Evolutionary conservation across 2,329 filamentous ascomycete genomes (phyloP).

Genomic region (Pleoardoris graminearum): DNA sequence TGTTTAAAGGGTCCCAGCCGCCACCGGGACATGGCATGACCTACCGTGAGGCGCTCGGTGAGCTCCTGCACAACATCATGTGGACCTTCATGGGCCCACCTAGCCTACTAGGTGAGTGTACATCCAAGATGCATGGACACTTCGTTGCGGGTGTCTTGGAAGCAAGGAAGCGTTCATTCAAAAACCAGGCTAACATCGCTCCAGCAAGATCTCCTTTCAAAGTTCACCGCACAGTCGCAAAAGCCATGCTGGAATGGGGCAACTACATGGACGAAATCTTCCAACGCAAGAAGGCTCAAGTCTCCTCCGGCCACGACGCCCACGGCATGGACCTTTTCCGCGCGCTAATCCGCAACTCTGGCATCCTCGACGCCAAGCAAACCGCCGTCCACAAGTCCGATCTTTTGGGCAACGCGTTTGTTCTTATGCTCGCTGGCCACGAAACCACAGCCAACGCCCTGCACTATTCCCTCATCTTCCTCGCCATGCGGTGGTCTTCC

Average conservation of each 20-base stretch:
- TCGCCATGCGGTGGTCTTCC: constrained; percentile 66
- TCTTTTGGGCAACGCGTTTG: constrained; percentile 71
- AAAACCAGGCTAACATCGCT: background rate
- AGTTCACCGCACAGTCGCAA: constrained; percentile 55
- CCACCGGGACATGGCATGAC: constrained; percentile 56
- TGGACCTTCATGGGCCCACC: constrained; percentile 63
- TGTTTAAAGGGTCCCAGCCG: constrained; percentile 38
- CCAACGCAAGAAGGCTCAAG: constrained; percentile 60
- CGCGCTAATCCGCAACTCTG: constrained; percentile 42
- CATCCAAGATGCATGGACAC: background rate
- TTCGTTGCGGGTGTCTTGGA: too few species aligned
- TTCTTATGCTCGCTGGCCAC: constrained; percentile 71
- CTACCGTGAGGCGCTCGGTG: constrained; percentile 66
- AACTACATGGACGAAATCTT: constrained; percentile 73
- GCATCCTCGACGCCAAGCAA: constrained; percentile 41
- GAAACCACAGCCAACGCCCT: constrained; percentile 78
- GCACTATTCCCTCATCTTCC: constrained; percentile 69
- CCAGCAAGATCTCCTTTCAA: constrained; percentile 48
- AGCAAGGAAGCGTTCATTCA: background rate
- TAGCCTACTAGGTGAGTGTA: constrained; percentile 58
- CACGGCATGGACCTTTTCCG: constrained; percentile 61
- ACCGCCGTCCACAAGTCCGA: constrained; percentile 50
- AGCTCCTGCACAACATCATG: constrained; percentile 66
- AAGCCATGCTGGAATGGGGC: constrained; percentile 65
- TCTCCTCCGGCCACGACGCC: constrained; percentile 38